These are phyloP conservation scores for Lentinus polychrous DNA, from an alignment of 1,284 basidiomycete genomes.

Conservation along the genomic window DNA sequence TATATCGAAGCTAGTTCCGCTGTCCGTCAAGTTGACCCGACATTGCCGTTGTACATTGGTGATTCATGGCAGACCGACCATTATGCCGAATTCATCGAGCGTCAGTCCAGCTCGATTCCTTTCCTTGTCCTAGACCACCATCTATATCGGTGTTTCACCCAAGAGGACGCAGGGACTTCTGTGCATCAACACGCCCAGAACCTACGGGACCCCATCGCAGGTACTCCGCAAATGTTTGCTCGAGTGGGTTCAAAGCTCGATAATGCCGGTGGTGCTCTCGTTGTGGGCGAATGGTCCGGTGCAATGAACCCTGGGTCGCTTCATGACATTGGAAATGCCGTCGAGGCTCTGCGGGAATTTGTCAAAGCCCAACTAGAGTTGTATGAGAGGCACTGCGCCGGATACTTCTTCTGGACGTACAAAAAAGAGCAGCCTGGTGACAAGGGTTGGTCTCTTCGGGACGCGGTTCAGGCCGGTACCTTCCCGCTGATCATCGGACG, in stretches of 20 bases:
- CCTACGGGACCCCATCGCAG: constrained; percentile 34
- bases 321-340: constrained; percentile 34
- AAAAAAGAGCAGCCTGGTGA: constrained; percentile 70
- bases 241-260: constrained; percentile 39
- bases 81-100: constrained; percentile 53
- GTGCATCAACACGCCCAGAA: constrained; percentile 51
- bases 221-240: constrained; percentile 35
- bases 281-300: constrained; percentile 84
- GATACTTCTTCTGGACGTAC: constrained; percentile 88
- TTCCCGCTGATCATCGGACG: constrained; percentile 35
- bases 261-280: constrained; percentile 46
- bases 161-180: constrained; percentile 48
- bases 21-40: constrained; percentile 46
- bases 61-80: constrained; percentile 75
- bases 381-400: constrained; percentile 62
- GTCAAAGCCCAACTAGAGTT: constrained; percentile 62
- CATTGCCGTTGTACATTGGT: constrained; percentile 65
- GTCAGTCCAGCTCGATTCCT: constrained; percentile 23
- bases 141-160: constrained; percentile 79
- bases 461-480: constrained; percentile 60
- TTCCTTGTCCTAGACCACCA: constrained; percentile 78
- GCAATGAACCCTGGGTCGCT: constrained; percentile 69
- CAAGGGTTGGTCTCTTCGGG: constrained; percentile 71
- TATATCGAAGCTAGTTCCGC: constrained; percentile 55
- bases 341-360: constrained; percentile 43